phyloP scores from a whole-genome alignment of 139 green algal genomes.

The Chlamydomonas sp. region DNA sequence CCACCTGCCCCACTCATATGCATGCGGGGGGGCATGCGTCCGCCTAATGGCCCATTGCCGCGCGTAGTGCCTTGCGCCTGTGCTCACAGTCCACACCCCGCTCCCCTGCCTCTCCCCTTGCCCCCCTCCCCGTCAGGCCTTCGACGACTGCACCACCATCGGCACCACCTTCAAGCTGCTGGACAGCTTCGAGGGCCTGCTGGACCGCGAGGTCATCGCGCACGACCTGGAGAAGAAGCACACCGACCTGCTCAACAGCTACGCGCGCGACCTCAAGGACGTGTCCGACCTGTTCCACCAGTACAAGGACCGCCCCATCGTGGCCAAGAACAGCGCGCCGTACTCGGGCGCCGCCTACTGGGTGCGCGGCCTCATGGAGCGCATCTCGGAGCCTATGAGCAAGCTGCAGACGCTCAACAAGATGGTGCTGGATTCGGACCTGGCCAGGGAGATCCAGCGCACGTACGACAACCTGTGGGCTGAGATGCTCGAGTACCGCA shows the following conservation, averaged over 20 bases:
- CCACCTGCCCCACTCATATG: no score
- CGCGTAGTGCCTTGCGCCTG: no score
- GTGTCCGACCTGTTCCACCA: constrained; percentile 75
- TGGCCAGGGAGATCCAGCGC: constrained; percentile 66
- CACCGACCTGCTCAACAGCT: constrained; percentile 67
- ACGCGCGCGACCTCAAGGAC: constrained; percentile 71
- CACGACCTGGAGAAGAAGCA: constrained; percentile 84
- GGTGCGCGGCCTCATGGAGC: constrained; percentile 81
- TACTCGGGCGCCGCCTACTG: constrained; percentile 83
- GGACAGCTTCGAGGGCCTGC: constrained; percentile 88
- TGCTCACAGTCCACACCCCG: neutral
- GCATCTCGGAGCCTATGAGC: constrained; percentile 85
- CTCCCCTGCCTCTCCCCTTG: neutral
- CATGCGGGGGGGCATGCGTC: no score
- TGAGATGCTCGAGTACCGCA: constrained; percentile 75
- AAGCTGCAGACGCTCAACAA: constrained; percentile 72
- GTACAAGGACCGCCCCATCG: constrained; percentile 52
- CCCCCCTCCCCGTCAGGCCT: constrained; percentile 60
- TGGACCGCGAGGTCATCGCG: constrained; percentile 87
- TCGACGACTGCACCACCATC: constrained; percentile 88
- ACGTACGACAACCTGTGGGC: constrained; percentile 69
- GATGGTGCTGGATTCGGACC: constrained; percentile 70
- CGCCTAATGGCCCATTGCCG: no score
- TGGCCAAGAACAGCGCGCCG: constrained; percentile 61
- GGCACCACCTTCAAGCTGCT: constrained; percentile 90